Base-by-base conservation (phyloP, 1,284 basidiomycete genomes). In the Erythrobasidium hasegawianum region DNA sequence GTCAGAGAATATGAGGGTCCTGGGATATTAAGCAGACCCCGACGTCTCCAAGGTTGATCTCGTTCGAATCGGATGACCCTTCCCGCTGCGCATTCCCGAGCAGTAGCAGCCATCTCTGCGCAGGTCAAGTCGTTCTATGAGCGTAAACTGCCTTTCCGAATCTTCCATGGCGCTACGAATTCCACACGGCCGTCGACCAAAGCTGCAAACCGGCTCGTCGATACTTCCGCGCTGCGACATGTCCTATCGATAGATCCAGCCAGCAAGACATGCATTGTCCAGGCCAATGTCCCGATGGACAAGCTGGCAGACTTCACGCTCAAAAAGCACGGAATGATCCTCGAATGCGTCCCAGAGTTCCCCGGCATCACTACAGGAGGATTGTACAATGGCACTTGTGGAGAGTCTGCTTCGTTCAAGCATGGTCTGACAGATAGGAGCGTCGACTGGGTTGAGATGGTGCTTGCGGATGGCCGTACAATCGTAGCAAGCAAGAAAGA, bases 341-440 rank as follows among this genome's bases (percentile, higher is more conserved):
- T 24, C 22, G 43, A n/a, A 47, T n/a, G 16, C 16, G 22, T 24
- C 43, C 43, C 43, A 5, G 43, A 47, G 43, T 47, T 47, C 14
- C 43, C 43, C 4, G 43, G 43, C 4, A 47, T 47, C 14, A 47
- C 43, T n/a, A 47, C 43, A 18, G 43, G 43, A 4, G 43, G 43
- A n/a, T 18, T 47, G 43, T 47, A 47, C 14, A 47, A 47, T 47
- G 43, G 43, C 43, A 47, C 43, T 47, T 47, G 43, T 14, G 43
- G 43, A 18, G 43, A 47, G 22, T 18, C n/a, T 24, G 16, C 43
- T 18, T 47, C 43, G 7, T 47, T 47, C 43, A 47, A 47, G 43
- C 22, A 47, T 24, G 43, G 43, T 14, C 22, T 47, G 8, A 47
- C 43, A 16, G 43, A 47, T 47, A 47, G 43, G 16, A 47, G 22